Base-by-base conservation (phyloP, 148 eudicot genomes). In the Fagopyrum homotropicum region DNA sequence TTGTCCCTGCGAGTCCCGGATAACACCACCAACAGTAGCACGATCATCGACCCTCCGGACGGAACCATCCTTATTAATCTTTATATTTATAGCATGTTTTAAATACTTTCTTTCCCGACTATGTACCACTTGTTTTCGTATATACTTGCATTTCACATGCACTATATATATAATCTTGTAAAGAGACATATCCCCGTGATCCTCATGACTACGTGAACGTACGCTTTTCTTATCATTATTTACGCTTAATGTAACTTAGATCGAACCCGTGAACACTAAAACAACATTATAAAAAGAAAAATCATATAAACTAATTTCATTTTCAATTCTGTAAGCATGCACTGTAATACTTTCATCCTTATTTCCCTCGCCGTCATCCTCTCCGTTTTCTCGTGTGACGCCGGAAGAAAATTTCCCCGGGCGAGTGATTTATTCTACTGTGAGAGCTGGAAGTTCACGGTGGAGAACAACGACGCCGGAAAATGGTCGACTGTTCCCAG, bases 391-490 rank as follows among this genome's bases (percentile, higher is more conserved):
- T 64, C 70, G n/a, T 7, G 17, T 45, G 59, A 11, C 19, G 59
- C 68, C 43, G 40, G 70, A 1, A 45, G 70, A 17, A 64, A 35
- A 29, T 9, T 26, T 11, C 66, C 8, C 40, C 57, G 17, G 19
- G n/a, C 57, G 35, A 26, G 12, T 45, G 46, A 64, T 9, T 12
- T 64, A 3, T 6, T 22, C 68, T 69, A 69, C 73, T 71, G 73
- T 15, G 54, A 71, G 73, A 71, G 73, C 52, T 71, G 73, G 73
- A 45, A 10, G 40, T 71, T 45, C 51, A 46, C 14, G 6, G 73
- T 45, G 11, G 73, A 71, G 52, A 71, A 2, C 29, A 45, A 45
- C 35, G 54, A n/a, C 51, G 30, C 54, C 30, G 73, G 73, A 45
- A 35, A 17, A 71, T 71, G 50, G 50, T 7, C 54, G 8, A 45